Percentiles rank a stretch among this genome's conserved stretches.
Evolutionary conservation across 306 rosid species (phyloP).

Genomic region (Medicago arabica): DNA sequence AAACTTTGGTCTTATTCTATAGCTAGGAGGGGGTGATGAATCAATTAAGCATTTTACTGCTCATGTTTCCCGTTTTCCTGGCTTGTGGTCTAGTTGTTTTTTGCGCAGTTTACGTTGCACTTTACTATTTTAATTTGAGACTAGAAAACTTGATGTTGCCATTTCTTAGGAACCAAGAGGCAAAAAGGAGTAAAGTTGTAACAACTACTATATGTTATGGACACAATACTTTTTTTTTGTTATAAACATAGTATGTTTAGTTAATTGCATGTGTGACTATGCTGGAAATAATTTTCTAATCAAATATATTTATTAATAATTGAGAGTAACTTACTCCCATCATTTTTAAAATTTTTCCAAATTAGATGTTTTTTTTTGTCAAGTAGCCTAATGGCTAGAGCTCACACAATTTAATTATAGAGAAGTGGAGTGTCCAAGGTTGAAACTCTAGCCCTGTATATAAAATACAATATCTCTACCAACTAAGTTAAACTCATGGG

Average conservation of each 20-base stretch:
- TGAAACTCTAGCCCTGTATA: no score
- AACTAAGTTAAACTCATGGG: no score
- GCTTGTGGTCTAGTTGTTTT: slow-evolving; percentile 46
- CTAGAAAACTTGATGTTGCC: slow-evolving; percentile 46
- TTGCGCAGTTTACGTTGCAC: slow-evolving; percentile 34
- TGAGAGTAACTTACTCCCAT: not conserved
- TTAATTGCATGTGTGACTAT: not conserved
- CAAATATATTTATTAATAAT: not conserved
- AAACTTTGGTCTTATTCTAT: slow-evolving; percentile 10
- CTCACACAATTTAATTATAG: no score
- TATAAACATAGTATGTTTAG: not conserved
- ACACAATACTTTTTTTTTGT: not conserved
- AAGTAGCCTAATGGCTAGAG: no score
- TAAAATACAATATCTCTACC: no score
- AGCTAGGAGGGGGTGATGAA: slow-evolving; percentile 24
- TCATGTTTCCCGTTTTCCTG: slow-evolving; percentile 61
- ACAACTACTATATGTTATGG: not conserved
- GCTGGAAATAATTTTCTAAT: not conserved
- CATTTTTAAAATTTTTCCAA: not conserved
- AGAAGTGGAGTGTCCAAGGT: no score
- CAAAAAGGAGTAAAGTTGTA: slow-evolving; percentile 32
- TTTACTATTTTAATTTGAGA: not conserved
- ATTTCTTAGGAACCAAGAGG: slow-evolving; percentile 42
- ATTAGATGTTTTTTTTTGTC: no score
- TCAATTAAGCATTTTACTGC: slow-evolving; percentile 29